These are phyloP conservation scores for Nitzschia sp. DNA, from an alignment of 108 stramenopile species.

Conservation along the genomic window DNA sequence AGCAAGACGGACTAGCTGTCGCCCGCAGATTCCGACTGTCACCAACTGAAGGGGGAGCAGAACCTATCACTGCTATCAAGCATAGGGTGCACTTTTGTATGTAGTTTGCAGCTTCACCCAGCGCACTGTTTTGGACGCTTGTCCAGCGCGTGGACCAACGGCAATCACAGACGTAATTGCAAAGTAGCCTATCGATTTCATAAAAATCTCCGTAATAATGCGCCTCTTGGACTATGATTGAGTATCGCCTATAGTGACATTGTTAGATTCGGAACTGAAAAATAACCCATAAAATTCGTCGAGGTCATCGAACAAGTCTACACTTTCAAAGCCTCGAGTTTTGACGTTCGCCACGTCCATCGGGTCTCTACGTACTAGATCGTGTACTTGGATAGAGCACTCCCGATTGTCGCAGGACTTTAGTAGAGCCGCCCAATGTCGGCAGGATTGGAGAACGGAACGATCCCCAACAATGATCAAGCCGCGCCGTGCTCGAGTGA, in stretches of 20 bases:
- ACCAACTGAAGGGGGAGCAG: no score
- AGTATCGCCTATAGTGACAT: no score
- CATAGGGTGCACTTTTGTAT: no score
- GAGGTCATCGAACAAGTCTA: neutral
- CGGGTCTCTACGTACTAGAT: neutral
- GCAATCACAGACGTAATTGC: no score
- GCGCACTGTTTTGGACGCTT: no score
- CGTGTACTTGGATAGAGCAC: conserved; percentile 20
- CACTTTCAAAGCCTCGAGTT: neutral
- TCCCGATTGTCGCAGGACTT: conserved; percentile 42
- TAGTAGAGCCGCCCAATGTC: conserved; percentile 63
- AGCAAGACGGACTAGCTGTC: neutral
- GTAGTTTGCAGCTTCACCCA: no score
- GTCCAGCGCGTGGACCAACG: no score
- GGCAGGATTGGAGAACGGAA: conserved; percentile 45
- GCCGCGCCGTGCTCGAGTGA: conserved; percentile 80
- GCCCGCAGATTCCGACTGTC: no score
- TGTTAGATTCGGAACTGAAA: neutral
- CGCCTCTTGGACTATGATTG: no score
- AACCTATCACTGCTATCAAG: no score
- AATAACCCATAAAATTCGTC: conserved; percentile 10
- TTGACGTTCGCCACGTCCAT: neutral
- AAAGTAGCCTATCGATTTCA: no score
- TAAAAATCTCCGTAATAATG: no score
- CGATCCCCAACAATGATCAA: conserved; percentile 59